Evolutionary conservation across 192 early-diverging fungal genomes (phyloP), one percentile per base, ranked within the genome.

Genomic region (Coemansia sp.): DNA sequence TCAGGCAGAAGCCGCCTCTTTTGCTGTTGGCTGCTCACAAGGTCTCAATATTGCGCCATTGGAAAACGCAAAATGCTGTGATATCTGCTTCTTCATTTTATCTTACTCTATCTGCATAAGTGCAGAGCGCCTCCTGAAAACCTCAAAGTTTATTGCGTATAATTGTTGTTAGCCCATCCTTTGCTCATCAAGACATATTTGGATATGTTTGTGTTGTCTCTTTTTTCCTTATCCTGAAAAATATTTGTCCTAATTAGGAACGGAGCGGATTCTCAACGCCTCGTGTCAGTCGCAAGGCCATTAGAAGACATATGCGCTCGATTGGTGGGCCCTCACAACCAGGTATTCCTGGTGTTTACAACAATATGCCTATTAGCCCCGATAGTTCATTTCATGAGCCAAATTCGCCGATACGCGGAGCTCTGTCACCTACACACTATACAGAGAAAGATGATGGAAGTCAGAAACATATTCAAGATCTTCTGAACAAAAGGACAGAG

Each of bases 201-300:
- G 38, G 38, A 44, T 16, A 14, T 44, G 9, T 44, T 44, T 44
- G 38, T 44, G 14, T 44, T 30, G 28, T 30, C 28, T 30, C 6
- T 30, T n/a, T n/a, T n/a, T n/a, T n/a, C 5, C 14, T 44, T 44
- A 9, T 16, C 12, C 38, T 44, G 38, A 23, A 44, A n/a, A n/a
- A 49, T 41, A 30, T 49, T 9, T 64, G 23, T 9, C 30, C 28
- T 57, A 26, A 28, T 47, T 81, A 75, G 78, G 73, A 81, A 31
- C 52, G 25, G 12, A 60, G 65, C 38, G 78, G 65, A 21, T 51
- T 75, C 48, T 65, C 73, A 38, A 81, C 78, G 21, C 78, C 78
- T 0, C 60, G 62, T 2, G 78, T 67, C 44, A 62, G 60, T 52
- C 78, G 78, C 51, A 58, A 47, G 54, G 62, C 59, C 16, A 24